Conservation (phyloP, 805 yeast genomes). For the Candida incommunis region DNA sequence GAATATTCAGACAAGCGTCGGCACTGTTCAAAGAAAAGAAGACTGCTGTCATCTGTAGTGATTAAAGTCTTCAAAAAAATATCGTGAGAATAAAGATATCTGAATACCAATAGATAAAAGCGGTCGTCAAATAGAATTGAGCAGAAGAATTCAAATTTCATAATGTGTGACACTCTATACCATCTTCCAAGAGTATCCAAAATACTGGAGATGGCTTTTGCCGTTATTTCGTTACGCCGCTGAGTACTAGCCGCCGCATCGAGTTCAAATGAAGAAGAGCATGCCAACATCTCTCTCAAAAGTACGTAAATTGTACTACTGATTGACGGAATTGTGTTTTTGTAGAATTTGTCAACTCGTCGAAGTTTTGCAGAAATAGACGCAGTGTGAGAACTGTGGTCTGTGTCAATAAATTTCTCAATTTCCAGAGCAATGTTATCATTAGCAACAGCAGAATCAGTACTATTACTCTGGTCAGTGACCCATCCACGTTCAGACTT, state of each 20-base stretch:
- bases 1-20: conserved; percentile 8
- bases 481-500: conserved; percentile 57
- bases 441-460: neutral
- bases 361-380: conserved; percentile 31
- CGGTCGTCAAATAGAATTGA: conserved; percentile 64
- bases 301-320: conserved; percentile 52
- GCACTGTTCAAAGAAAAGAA: conserved; percentile 14
- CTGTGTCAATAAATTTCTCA: too few species aligned
- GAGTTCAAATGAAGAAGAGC: conserved; percentile 17
- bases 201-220: conserved; percentile 45
- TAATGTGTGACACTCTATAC: conserved; percentile 65
- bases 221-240: conserved; percentile 44
- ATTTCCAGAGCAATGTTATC: neutral
- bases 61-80: conserved; percentile 10
- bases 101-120: conserved; percentile 28
- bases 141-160: conserved; percentile 65
- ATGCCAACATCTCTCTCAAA: conserved; percentile 46
- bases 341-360: conserved; percentile 50
- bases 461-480: conserved; percentile 3
- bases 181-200: conserved; percentile 30
- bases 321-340: conserved; percentile 35
- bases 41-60: conserved; percentile 12
- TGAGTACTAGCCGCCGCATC: conserved; percentile 25
- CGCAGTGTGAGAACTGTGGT: too few species aligned
- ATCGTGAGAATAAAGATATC: conserved; percentile 16